Base-by-base conservation (phyloP, 768 basidiomycete genomes). In the Pleurotus sapidus region DNA sequence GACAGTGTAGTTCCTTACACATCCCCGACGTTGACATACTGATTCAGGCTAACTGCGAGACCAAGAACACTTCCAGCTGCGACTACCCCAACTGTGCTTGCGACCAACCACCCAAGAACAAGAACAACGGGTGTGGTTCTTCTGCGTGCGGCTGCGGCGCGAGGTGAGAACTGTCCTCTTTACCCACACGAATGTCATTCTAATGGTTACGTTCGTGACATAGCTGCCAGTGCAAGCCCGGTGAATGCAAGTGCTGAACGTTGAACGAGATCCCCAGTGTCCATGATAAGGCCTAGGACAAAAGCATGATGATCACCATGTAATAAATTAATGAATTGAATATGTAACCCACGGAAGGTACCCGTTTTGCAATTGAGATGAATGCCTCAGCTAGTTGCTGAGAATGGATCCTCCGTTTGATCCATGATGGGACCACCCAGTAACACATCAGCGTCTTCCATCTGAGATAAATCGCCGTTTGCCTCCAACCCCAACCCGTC, bases 351-450 rank as follows among this genome's bases (percentile, higher is more conserved):
- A 46, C 34, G 23, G 20, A 12, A 42, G 5, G 39, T 37, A 5
- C 46, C 12, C 23, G 3, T 18, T 14, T 11, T 2, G n/a, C 30
- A 55, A 7, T 34, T 18, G 37, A 23, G 30, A 25, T 46, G 12
- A n/a, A 27, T 15, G 8, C 17, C 57, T 23, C n/a, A 39, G 24
- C 11, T 54, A 24, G 51, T 40, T 20, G 39, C 24, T 30, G 70
- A 76, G 65, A 91, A 92, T 5, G 87, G 88, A 64, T 91, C 86
- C 1, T 65, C 77, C 14, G 73, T 72, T 49, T 79, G 70, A 67
- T 85, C 84, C 78, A 91, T 83, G 57, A 87, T 65, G 15, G 79
- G 68, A 1, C 81, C 84, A 12, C 83, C 88, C 34, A 89, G 73
- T 20, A 91, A 65, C 9, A 72, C 75, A 62, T 87, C 83, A 30